These are phyloP conservation scores for Grammothele lineata DNA, from an alignment of 768 basidiomycete species.

Conservation along the genomic window DNA sequence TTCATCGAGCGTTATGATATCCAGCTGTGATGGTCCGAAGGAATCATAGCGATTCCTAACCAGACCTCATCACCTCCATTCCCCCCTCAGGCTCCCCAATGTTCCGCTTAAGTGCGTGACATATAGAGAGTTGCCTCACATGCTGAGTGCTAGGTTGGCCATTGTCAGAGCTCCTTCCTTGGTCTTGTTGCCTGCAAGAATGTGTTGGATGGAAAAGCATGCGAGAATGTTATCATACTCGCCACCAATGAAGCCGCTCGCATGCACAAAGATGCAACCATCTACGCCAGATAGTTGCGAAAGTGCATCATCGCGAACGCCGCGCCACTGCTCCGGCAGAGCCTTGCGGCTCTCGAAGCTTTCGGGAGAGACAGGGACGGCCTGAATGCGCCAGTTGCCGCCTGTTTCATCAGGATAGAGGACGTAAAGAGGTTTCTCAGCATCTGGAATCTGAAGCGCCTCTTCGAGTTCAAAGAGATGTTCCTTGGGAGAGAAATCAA, in stretches of 20 bases:
- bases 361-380: conserved; percentile 76
- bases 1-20: no score
- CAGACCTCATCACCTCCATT: no score
- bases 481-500: conserved; percentile 42
- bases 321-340: conserved; percentile 91
- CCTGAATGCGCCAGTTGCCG: conserved; percentile 87
- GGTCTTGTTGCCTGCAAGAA: conserved; percentile 71
- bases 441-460: conserved; percentile 40
- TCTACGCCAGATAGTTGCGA: conserved; percentile 70
- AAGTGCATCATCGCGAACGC: conserved; percentile 80
- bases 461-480: conserved; percentile 87
- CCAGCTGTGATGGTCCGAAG: no score
- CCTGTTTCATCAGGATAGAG: conserved; percentile 83
- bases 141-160: conserved; percentile 60
- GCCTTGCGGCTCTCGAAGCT: conserved; percentile 91
- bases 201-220: not conserved
- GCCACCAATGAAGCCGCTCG: conserved; percentile 97
- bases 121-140: no score
- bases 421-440: conserved; percentile 70
- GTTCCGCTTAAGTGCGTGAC: no score
- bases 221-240: conserved; percentile 21
- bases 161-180: conserved; percentile 83
- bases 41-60: no score
- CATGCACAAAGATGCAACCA: conserved; percentile 90
- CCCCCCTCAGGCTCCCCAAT: no score